Base-by-base conservation (phyloP, 1,284 basidiomycete species). In the Sutorius eximius region DNA sequence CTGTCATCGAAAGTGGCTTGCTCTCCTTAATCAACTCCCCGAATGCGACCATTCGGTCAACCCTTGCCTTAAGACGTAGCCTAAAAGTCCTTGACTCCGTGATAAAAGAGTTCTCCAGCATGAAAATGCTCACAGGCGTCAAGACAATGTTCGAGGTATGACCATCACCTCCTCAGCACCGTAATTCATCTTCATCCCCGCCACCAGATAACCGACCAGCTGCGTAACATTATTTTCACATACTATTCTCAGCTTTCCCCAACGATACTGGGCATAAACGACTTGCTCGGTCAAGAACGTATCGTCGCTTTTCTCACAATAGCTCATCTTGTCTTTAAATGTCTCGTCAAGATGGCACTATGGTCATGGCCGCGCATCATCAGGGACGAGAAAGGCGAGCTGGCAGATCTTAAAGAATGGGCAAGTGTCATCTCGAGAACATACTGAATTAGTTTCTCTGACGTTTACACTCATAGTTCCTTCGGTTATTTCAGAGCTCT, bases 291-390 rank as follows among this genome's bases (percentile, higher is more conserved):
- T 66, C 73, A 58, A 61, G 77, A 62, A 60, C 71, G 61, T 52
- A 80, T 61, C 49, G 73, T 66, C 2, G 78, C 83, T 56, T 82
- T 84, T 57, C 72, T 91, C 45, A 64, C 80, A 5, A 70, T 89
- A 16, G 80, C 81, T 4, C 89, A 91, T 64, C 69, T 89, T 11
- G 70, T 83, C 6, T 90, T 84, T 72, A 91, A 91, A 66, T 84
- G 80, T 60, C 70, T 91, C 41, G 72, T 76, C 13, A 89, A 84
- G 61, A 77, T 88, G 65, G 80, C 81, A 15, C 63, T 78, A 40
- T 92, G 88, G 87, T 67, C 84, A 9, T 92, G 87, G 84, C 79
- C 83, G 45, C 78, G 82, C 42, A 68, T 80, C 20, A 77, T 74
- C 40, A 80, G 71, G 61, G 64, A 75, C 42, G 63, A 72, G 0